Evolutionary conservation across 2,329 filamentous ascomycete species (phyloP).

Genomic region (Arthrobotrys sphaeroides): DNA sequence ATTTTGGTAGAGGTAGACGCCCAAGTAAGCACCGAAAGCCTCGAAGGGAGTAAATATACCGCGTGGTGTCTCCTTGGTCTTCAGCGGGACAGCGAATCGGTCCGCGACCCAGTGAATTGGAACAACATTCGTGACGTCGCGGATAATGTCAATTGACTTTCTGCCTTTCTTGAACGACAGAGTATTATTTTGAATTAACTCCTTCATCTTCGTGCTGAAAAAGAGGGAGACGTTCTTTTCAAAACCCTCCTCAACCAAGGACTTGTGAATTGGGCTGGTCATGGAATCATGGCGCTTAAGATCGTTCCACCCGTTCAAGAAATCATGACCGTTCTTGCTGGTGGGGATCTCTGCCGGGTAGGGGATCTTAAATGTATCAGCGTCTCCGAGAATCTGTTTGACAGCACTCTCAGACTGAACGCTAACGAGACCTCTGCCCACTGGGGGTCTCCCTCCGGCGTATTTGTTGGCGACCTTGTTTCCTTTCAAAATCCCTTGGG

Average conservation of each 20-base stretch:
- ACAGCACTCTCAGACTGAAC: constrained; percentile 66
- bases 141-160: constrained; percentile 67
- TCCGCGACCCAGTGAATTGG: constrained; percentile 73
- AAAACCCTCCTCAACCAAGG: constrained; percentile 63
- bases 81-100: constrained; percentile 73
- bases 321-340: constrained; percentile 64
- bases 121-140: constrained; percentile 74
- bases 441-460: constrained; percentile 61
- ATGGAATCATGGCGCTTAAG: constrained; percentile 62
- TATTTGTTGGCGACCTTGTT: constrained; percentile 48
- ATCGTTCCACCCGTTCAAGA: constrained; percentile 65
- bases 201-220: constrained; percentile 63
- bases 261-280: constrained; percentile 63
- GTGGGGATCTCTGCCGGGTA: constrained; percentile 63
- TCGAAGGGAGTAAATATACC: constrained; percentile 66
- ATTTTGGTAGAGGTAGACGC: constrained; percentile 66
- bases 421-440: constrained; percentile 63
- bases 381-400: constrained; percentile 65
- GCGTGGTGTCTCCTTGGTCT: constrained; percentile 69
- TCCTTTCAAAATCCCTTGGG: constrained; percentile 38
- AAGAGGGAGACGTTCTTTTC: constrained; percentile 63
- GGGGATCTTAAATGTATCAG: constrained; percentile 65
- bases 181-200: constrained; percentile 64
- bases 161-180: constrained; percentile 63
- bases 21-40: constrained; percentile 63